Base-by-base conservation (phyloP, 75 land plant species). In the Pseudotsuga menziesii region DNA sequence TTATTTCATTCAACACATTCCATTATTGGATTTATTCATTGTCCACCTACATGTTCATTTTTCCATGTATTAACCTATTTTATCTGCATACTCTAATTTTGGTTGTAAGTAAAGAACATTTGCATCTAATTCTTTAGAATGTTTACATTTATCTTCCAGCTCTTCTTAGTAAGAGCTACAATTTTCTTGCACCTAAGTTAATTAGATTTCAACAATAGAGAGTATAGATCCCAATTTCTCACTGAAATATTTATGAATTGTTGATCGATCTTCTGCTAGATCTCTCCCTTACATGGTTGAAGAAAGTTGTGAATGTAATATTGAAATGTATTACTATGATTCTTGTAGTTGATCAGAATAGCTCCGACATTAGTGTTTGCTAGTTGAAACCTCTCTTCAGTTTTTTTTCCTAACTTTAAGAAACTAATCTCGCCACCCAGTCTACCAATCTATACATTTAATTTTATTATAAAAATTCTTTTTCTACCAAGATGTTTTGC, bases 61-160 rank as follows among this genome's bases (percentile, higher is more conserved):
- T n/a, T n/a, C n/a, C n/a, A n/a, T n/a, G n/a, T n/a, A n/a, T n/a
- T n/a, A n/a, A n/a, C n/a, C n/a, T n/a, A n/a, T n/a, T n/a, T n/a
- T n/a, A n/a, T n/a, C n/a, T n/a, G n/a, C n/a, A n/a, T n/a, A n/a
- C 72, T 91, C 90, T 48, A 91, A 67, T 66, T 89, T 86, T 58
- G 79, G 84, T 83, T 88, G 92, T 32, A 92, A 78, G 44, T 90
- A 89, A 61, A 85, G 89, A 76, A 84, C 87, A 36, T 85, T 88
- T 59, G 88, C 86, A 48, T 89, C 92, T 58, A 90, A 54, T 66
- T 90, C 91, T 35, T 88, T 79, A 60, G 82, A 83, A 56, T 80
- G 79, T 77, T 79, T 80, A 58, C 72, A 78, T 75, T 87, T 85
- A 13, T 92, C 86, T 70, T 94, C 89, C 27, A 91, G 61, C 67